Conservation (phyloP, 108 stramenopile genomes). For the Pseudonitzschia pungens region DNA sequence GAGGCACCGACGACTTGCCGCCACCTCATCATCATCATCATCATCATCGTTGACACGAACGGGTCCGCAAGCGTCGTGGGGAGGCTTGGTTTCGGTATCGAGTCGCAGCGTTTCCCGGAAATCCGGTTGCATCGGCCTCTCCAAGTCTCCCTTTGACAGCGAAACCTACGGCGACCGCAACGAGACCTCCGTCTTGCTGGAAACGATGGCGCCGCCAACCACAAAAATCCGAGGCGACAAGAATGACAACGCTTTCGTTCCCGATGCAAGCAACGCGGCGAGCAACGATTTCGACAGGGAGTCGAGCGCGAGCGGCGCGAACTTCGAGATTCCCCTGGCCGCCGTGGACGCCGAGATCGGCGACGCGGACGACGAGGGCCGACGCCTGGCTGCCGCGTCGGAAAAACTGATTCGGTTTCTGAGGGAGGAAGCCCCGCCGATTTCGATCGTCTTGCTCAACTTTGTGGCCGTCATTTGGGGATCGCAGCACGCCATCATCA, state of each 20-base stretch:
- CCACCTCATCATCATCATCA: too few species aligned
- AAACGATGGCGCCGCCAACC: not conserved
- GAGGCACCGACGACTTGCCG: not conserved
- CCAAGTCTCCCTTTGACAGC: slow-evolving; percentile 1
- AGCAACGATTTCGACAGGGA: not conserved
- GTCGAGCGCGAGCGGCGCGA: not conserved
- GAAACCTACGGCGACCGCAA: not conserved
- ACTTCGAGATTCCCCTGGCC: not conserved
- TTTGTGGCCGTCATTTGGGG: slow-evolving; percentile 83
- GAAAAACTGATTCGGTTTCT: not conserved
- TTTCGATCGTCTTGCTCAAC: slow-evolving; percentile 66
- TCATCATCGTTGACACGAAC: too few species aligned
- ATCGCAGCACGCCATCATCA: slow-evolving; percentile 84
- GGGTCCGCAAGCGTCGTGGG: not conserved
- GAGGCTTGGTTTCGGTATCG: not conserved
- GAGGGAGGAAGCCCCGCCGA: slow-evolving; percentile 25
- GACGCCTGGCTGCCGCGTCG: not conserved
- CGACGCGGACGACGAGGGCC: not conserved
- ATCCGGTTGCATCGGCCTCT: not conserved
- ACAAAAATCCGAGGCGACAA: not conserved
- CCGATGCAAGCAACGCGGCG: not conserved
- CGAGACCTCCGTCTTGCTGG: not conserved
- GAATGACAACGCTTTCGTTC: not conserved
- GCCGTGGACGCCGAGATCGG: not conserved
- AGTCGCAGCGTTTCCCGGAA: not conserved